Evolutionary conservation across 768 basidiomycete genomes (phyloP), one percentile per base, ranked within the genome.

Genomic region (Naganishia antarctica): DNA sequence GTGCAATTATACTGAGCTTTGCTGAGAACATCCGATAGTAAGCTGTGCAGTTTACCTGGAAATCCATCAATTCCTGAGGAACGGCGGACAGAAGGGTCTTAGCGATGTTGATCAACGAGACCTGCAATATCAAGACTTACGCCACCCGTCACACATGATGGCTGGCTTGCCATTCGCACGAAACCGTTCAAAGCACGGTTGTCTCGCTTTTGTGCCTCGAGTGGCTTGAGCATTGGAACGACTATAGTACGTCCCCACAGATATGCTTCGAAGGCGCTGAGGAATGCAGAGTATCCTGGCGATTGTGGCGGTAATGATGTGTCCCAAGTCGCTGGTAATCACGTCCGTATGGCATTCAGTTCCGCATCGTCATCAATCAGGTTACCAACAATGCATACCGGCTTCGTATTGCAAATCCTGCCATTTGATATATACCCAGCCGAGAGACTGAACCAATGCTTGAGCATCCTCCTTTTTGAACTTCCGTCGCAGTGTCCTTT

Each of bases 361-460:
- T n/a, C 43, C 8, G 43, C n/a, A 37, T 57, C 50, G 11, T 59
- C 25, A 3, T 5, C 3, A 23, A 43, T 7, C 6, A 51, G 3
- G 7, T 18, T 9, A 25, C 29, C 21, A 23, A 37, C 9, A n/a
- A 73, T 83, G 60, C 43, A n/a, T 44, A 90, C 93, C 86, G 81
- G 91, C 88, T 23, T 94, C 88, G 66, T 98, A 96, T n/a, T 88
- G 86, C 28, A 97, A 81, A 67, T 91, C 91, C 46, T 85, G 81
- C 94, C 94, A 98, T 76, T 98, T 99, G 69, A 91, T 81, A 74
- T 92, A 92, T 13, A 83, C 84, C 87, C 89, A 91, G 21, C 85
- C 81, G 34, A 94, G 84, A 53, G 67, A 45, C 1, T 61, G 57
- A 1, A 73, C 70, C 8, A 72, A 44, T 47, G 83, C 76, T 41